phyloP scores from a whole-genome alignment of 2,329 filamentous ascomycete genomes.

The Botrytis elliptica region DNA sequence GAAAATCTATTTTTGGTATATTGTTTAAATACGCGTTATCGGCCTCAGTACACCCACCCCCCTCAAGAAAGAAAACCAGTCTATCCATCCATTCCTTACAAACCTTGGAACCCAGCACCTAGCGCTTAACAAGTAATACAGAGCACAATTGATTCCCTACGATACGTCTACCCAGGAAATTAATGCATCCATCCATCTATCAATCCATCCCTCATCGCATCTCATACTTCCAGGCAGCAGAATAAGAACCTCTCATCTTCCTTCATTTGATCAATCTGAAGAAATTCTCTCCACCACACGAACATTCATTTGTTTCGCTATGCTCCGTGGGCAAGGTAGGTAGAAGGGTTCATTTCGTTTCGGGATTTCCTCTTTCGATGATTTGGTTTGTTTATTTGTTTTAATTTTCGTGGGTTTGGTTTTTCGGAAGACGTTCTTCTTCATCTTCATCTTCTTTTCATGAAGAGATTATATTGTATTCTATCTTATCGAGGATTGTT shows the following conservation, averaged over 20 bases:
- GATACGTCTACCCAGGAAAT: neutral
- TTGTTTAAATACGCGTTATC: too few species aligned
- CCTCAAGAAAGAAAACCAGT: too few species aligned
- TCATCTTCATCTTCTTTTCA: neutral
- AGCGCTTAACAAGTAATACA: neutral
- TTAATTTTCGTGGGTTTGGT: neutral
- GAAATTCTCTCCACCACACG: neutral
- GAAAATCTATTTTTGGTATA: too few species aligned
- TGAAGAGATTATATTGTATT: neutral
- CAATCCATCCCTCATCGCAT: neutral
- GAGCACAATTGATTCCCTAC: neutral
- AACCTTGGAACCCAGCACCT: too few species aligned
- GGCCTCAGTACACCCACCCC: too few species aligned
- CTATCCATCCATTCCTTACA: too few species aligned
- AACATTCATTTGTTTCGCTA: neutral
- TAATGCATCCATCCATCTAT: neutral
- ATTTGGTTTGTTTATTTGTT: neutral
- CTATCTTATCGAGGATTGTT: neutral
- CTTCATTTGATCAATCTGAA: neutral
- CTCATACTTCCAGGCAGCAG: constrained; percentile 19
- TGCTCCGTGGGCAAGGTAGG: neutral
- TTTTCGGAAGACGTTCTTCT: neutral
- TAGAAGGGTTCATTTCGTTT: neutral
- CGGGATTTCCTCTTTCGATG: neutral
- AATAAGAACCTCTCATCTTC: constrained; percentile 9